phyloP scores from a whole-genome alignment of 2,329 filamentous ascomycete genomes.

The Chrysosporium keratinophilum region DNA sequence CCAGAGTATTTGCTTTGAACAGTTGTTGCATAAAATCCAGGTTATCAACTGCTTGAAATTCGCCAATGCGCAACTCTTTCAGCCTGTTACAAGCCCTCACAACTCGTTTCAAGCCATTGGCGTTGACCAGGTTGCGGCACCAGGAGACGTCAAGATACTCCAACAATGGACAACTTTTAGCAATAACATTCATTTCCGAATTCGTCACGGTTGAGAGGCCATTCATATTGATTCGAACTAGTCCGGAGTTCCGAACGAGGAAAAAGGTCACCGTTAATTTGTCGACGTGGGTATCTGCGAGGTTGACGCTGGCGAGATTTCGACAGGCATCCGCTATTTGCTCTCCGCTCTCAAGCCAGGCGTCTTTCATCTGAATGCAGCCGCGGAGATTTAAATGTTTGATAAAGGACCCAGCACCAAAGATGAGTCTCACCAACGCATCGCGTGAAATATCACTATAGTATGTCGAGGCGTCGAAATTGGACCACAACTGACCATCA shows the following conservation, averaged over 20 bases:
- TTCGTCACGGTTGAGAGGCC: constrained; percentile 73
- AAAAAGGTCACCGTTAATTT: constrained; percentile 66
- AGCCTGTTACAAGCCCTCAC: constrained; percentile 62
- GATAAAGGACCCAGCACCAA: constrained; percentile 76
- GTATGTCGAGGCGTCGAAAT: constrained; percentile 73
- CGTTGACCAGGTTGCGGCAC: constrained; percentile 71
- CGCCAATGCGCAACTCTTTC: constrained; percentile 69
- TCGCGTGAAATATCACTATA: constrained; percentile 78
- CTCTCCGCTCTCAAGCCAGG: constrained; percentile 60
- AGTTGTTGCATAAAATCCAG: constrained; percentile 60
- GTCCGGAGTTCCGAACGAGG: constrained; percentile 63
- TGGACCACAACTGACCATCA: constrained; percentile 87
- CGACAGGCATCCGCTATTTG: constrained; percentile 67
- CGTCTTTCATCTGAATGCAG: constrained; percentile 77
- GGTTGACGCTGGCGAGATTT: constrained; percentile 76
- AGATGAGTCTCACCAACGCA: constrained; percentile 74
- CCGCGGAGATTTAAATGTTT: constrained; percentile 82
- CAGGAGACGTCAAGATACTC: constrained; percentile 82
- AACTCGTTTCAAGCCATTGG: constrained; percentile 61
- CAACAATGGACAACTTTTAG: constrained; percentile 68
- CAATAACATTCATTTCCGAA: constrained; percentile 74
- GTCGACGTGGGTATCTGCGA: constrained; percentile 84
- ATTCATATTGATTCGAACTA: constrained; percentile 78
- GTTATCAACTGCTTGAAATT: constrained; percentile 70
- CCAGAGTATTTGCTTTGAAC: constrained; percentile 69